These are phyloP conservation scores for Zasmidium angulare DNA, from an alignment of 2,329 filamentous ascomycete species.

Conservation along the genomic window DNA sequence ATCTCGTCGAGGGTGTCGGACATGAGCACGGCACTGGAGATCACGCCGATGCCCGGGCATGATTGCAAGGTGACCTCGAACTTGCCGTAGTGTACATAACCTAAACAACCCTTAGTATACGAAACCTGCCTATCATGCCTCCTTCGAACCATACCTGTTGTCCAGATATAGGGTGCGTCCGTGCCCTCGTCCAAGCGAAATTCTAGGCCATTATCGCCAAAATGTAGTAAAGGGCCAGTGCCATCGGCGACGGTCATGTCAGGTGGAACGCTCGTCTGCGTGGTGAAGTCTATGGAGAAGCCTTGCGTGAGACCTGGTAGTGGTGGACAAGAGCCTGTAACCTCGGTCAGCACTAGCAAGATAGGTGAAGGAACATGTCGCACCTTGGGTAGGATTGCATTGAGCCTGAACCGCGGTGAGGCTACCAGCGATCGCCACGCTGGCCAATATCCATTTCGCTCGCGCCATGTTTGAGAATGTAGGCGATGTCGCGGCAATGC, in stretches of 20 bases:
- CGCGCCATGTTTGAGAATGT: not conserved
- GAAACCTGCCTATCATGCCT: too few species aligned
- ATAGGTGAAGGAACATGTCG: too few species aligned
- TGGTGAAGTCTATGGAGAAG: slow-evolving; percentile 5
- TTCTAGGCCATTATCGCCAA: slow-evolving; percentile 4
- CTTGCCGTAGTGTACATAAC: slow-evolving; percentile 43
- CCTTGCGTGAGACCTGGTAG: not conserved
- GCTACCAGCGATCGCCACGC: not conserved
- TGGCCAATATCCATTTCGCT: not conserved
- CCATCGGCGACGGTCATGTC: slow-evolving; percentile 5
- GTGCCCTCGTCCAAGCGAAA: slow-evolving; percentile 1
- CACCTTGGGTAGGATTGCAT: slow-evolving; percentile 8
- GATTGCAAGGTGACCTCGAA: slow-evolving; percentile 12
- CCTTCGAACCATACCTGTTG: too few species aligned
- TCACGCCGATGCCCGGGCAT: slow-evolving; percentile 13
- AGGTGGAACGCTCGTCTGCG: not conserved
- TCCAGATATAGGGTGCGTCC: slow-evolving; percentile 10
- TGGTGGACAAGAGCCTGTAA: slow-evolving; percentile 3
- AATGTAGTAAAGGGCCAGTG: slow-evolving; percentile 4
- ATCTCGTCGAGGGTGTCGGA: slow-evolving; percentile 51
- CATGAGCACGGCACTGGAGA: slow-evolving; percentile 16
- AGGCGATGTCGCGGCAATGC: too few species aligned
- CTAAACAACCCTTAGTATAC: too few species aligned
- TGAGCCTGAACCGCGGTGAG: not conserved
- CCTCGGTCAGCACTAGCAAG: not conserved